These are phyloP conservation scores for Taphrina deformans DNA, from an alignment of 1,139 yeast species.

Conservation along the genomic window DNA sequence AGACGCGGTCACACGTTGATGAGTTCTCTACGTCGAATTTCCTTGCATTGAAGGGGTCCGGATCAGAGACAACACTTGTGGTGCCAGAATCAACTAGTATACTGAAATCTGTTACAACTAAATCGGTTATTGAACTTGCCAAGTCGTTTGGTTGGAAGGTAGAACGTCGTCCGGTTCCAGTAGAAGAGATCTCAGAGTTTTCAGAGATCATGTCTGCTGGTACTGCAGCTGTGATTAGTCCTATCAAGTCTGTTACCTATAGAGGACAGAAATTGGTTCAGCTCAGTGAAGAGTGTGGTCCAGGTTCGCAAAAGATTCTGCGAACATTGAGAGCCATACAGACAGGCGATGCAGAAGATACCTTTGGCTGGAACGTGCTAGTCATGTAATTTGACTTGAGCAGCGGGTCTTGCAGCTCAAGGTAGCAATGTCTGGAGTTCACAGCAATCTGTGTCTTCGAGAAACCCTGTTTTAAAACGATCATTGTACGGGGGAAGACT, in stretches of 20 bases:
- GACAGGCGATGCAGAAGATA: conserved; percentile 24
- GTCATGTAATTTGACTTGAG: conserved; percentile 5
- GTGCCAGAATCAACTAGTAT: conserved; percentile 34
- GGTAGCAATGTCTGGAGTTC: too few relatives aligned
- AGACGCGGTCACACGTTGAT: conserved; percentile 33
- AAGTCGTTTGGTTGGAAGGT: conserved; percentile 33
- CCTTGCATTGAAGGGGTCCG: conserved; percentile 25
- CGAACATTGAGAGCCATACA: conserved; percentile 12
- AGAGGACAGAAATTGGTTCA: conserved; percentile 21
- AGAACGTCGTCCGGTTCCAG: conserved; percentile 30
- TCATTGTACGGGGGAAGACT: too few relatives aligned
- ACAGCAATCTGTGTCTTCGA: too few relatives aligned
- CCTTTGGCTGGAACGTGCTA: conserved; percentile 23
- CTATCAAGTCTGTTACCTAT: conserved; percentile 27
- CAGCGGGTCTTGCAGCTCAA: background rate
- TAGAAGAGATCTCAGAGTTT: conserved; percentile 22
- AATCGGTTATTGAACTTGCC: conserved; percentile 32
- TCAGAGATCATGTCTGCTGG: conserved; percentile 33
- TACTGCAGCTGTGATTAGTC: conserved; percentile 34
- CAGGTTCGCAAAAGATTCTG: conserved; percentile 13
- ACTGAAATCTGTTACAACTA: conserved; percentile 34
- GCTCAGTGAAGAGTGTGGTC: conserved; percentile 25
- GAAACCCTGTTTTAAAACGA: too few relatives aligned
- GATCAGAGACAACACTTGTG: conserved; percentile 17
- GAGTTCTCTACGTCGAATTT: conserved; percentile 34